Conservation (phyloP, 805 yeast genomes). For the Metschnikowia peoriensis region DNA sequence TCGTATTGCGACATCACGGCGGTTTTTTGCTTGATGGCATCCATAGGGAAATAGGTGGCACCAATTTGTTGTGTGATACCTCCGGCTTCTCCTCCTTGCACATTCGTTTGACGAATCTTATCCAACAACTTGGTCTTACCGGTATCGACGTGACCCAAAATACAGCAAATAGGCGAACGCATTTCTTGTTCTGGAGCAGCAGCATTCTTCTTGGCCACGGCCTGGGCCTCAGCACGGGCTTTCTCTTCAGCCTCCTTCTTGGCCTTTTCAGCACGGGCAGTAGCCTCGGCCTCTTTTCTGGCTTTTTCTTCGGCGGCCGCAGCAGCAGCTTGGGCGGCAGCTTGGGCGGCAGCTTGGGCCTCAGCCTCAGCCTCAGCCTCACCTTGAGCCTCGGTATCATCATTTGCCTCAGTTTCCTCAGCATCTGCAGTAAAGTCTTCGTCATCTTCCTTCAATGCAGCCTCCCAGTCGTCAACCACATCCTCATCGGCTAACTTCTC, state of each 20-base stretch:
- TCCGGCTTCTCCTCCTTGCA: slow-evolving; percentile 99
- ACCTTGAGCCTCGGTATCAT: slow-evolving; percentile 10
- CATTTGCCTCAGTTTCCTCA: slow-evolving; percentile 28
- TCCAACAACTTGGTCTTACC: slow-evolving; percentile 98
- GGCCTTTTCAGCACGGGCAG: slow-evolving; percentile 15
- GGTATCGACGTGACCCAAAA: slow-evolving; percentile 98
- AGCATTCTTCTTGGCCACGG: slow-evolving; percentile 21
- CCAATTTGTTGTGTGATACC: slow-evolving; percentile 99
- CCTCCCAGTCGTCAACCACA: slow-evolving; percentile 53
- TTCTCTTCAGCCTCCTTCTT: slow-evolving; percentile 8
- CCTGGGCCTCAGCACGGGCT: slow-evolving; percentile 21
- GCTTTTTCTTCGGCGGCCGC: slow-evolving; percentile 13
- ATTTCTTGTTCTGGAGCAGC: slow-evolving; percentile 48
- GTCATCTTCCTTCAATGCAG: slow-evolving; percentile 28
- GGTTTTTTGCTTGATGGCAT: slow-evolving; percentile 87
- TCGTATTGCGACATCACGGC: slow-evolving; percentile 86
- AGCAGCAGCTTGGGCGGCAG: slow-evolving; percentile 19
- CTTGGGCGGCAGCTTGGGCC: neutral
- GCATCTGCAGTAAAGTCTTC: slow-evolving; percentile 15
- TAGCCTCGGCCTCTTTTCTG: slow-evolving; percentile 14
- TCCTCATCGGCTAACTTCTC: slow-evolving; percentile 39
- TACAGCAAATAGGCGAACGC: slow-evolving; percentile 99
- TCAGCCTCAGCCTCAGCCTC: slow-evolving; percentile 5
- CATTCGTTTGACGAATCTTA: slow-evolving; percentile 97
- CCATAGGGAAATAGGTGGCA: slow-evolving; percentile 99